Base-by-base conservation (phyloP, 208 protist genomes). In the Chromosphaera perkinsii region DNA sequence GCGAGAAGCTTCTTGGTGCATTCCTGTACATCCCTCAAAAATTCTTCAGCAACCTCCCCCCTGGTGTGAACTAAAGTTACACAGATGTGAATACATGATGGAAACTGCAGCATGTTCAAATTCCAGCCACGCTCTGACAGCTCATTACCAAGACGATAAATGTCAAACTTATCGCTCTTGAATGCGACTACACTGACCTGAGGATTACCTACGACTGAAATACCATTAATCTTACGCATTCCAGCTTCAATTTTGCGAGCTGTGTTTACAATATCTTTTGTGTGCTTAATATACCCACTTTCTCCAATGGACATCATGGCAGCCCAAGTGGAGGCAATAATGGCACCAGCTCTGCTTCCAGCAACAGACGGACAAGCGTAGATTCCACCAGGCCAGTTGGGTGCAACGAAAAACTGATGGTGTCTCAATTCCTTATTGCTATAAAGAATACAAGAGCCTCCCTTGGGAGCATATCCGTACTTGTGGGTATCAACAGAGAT, bases 401-500 rank as follows among this genome's bases (percentile, higher is more conserved):
- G 32, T 14, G 88, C 77, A 29, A 88, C 86, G 73, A 92, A 97
- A 78, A 95, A 98, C 82, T 96, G 91, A 64, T 87, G 85, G 32
- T 85, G 84, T 48, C 92, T 85, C 36, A 95, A 67, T 40, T 95
- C 83, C 43, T 81, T 75, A 26, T 27, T 64, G 29, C 78, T 57
- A 76, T 95, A 98, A 43, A 99, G 51, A 12, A 98, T 61, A 0
- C 95, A 93, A 4, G 91, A 96, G 29, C 89, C 92, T 5, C 95
- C 96, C 76, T 99, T 98, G 0, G 93, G 87, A 0, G 93, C 87
- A 72, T 89, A 98, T 66, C 95, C 96, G 83, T 97, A 99, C 83
- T 98, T 99, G 87, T 99, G 96, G 47, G 92, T 96, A 81, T 98
- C 96, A 58, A 85, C 89, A 9, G 93, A 97, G 43, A 99, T 97